A percentile compares a stretch with the other conserved stretches of the same genome.
These are phyloP conservation scores for Chaetomium strumarium DNA, from an alignment of 2,329 filamentous ascomycete genomes.

Conservation along the genomic window DNA sequence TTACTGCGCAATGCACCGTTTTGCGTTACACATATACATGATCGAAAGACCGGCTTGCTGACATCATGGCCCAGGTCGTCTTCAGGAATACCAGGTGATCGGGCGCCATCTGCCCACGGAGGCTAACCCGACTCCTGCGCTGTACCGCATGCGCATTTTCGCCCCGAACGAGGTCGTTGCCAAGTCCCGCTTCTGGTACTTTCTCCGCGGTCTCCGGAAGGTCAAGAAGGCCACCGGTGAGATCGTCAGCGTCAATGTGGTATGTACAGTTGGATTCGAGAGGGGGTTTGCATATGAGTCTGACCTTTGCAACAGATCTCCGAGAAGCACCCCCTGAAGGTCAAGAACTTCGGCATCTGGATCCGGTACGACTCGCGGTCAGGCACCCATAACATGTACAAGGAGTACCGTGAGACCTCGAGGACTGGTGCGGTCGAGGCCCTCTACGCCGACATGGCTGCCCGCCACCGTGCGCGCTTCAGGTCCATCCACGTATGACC, in stretches of 20 bases:
- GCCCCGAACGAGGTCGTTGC: conserved; percentile 96
- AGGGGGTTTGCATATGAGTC: conserved; percentile 1
- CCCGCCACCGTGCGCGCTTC: conserved; percentile 96
- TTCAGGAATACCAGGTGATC: conserved; percentile 99
- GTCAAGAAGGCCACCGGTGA: conserved; percentile 99
- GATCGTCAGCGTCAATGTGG: conserved; percentile 95
- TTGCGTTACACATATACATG: background rate
- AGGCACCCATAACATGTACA: conserved; percentile 99
- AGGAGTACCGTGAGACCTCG: conserved; percentile 99
- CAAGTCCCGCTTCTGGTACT: conserved; percentile 99
- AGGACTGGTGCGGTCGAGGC: conserved; percentile 91
- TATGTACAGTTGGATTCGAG: conserved; percentile 43
- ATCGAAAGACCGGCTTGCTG: conserved; percentile 8
- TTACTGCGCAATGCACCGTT: background rate
- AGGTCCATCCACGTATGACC: conserved; percentile 89
- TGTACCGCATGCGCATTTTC: conserved; percentile 99
- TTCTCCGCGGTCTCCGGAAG: conserved; percentile 97
- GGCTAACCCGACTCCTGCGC: conserved; percentile 91
- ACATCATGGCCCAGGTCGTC: conserved; percentile 67
- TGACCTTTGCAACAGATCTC: conserved; percentile 59
- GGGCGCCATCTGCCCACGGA: conserved; percentile 98
- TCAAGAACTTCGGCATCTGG: conserved; percentile 99
- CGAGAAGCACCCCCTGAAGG: conserved; percentile 98
- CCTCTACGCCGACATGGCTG: conserved; percentile 99
- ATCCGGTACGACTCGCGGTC: conserved; percentile 99